A percentile compares a stretch with the other conserved stretches of the same genome.
These are phyloP conservation scores for Crassisporium funariophilum DNA, from an alignment of 768 basidiomycete genomes.

Conservation along the genomic window DNA sequence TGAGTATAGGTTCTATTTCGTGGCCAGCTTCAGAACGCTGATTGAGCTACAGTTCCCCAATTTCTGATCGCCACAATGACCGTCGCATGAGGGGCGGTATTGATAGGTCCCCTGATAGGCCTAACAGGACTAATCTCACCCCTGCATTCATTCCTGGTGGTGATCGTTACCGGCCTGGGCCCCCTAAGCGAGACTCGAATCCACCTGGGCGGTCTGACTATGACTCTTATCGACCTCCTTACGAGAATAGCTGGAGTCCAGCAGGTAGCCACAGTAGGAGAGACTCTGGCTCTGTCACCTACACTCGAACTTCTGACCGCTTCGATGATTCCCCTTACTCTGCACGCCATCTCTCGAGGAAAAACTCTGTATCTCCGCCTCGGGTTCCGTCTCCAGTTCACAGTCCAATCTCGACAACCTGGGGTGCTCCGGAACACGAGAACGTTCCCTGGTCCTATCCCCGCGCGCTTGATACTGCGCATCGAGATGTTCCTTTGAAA, in stretches of 20 bases:
- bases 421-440: constrained; percentile 9
- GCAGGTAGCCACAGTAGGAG: constrained; percentile 23
- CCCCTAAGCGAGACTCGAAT: constrained; percentile 41
- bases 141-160: constrained; percentile 26
- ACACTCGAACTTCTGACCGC: constrained; percentile 26
- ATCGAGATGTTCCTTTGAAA: constrained; percentile 12
- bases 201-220: constrained; percentile 34
- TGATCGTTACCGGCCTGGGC: constrained; percentile 56
- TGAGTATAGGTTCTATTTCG: constrained; percentile 31
- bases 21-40: constrained; percentile 8
- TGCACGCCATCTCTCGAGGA: constrained; percentile 23
- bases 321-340: constrained; percentile 28
- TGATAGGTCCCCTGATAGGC: constrained; percentile 40
- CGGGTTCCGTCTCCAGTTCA: constrained; percentile 27
- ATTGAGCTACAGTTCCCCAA: constrained; percentile 16
- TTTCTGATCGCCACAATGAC: constrained; percentile 35
- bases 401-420: constrained; percentile 9
- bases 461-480: constrained; percentile 9
- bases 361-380: constrained; percentile 31
- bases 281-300: constrained; percentile 24
- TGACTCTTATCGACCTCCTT: constrained; percentile 57
- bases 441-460: constrained; percentile 20
- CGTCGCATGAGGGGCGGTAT: constrained; percentile 34
- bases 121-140: constrained; percentile 33
- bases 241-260: constrained; percentile 36